Conservation (phyloP, 257 asterid genomes). For the Plantago major region DNA sequence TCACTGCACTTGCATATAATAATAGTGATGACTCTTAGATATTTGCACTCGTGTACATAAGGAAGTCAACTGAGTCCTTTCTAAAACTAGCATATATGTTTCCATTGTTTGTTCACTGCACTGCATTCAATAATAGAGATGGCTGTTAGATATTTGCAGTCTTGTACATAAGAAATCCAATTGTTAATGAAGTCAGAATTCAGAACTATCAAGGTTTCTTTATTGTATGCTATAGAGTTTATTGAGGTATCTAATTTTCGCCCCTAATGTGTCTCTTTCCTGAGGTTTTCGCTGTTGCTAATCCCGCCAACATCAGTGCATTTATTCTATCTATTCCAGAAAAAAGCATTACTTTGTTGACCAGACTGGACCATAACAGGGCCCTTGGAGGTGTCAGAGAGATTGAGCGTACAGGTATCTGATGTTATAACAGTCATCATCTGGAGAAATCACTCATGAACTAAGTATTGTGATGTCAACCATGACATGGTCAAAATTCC, state of each 20-base stretch:
- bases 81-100: no score
- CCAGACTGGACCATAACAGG: conserved; percentile 96
- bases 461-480: conserved; percentile 91
- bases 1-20: no score
- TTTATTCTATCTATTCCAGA: conserved; percentile 80
- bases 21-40: no score
- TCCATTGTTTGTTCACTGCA: no score
- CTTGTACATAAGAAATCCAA: no score
- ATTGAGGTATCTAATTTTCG: background rate
- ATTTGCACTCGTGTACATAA: no score
- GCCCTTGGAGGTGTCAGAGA: conserved; percentile 94
- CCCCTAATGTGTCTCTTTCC: background rate
- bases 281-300: conserved; percentile 97
- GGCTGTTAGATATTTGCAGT: no score
- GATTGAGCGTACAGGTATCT: conserved; percentile 68
- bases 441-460: conserved; percentile 93
- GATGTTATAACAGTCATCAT: conserved; percentile 83
- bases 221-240: no score
- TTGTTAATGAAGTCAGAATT: no score
- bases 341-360: conserved; percentile 74
- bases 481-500: conserved; percentile 72
- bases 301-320: conserved; percentile 95
- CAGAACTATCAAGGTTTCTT: background rate
- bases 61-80: no score
- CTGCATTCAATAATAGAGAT: no score